Evolutionary conservation across 2,329 filamentous ascomycete species (phyloP).

Genomic region (Pseudocercospora vitis): DNA sequence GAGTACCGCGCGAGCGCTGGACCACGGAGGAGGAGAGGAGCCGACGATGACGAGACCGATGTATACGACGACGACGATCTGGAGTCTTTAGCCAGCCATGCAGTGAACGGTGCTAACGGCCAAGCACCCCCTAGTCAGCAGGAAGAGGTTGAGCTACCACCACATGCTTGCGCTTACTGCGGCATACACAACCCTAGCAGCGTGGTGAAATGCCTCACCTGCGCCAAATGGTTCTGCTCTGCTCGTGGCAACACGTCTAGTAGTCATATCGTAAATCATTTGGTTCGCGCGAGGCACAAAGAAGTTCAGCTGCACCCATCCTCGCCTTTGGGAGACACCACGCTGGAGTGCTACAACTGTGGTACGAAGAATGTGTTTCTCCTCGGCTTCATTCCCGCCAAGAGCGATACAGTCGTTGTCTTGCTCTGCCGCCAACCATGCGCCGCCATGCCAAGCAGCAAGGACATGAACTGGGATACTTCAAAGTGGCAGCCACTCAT

Average conservation of each 20-base stretch:
- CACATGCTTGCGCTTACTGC: slow-evolving; percentile 96
- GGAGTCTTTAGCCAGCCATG: slow-evolving; percentile 75
- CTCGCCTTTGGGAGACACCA: slow-evolving; percentile 90
- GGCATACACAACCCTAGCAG: slow-evolving; percentile 94
- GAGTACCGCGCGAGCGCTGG: slow-evolving; percentile 56
- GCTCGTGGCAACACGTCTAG: slow-evolving; percentile 94
- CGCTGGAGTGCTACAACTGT: slow-evolving; percentile 98
- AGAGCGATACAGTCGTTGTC: slow-evolving; percentile 97
- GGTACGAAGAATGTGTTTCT: slow-evolving; percentile 99
- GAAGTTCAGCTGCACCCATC: slow-evolving; percentile 95
- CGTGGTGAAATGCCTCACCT: slow-evolving; percentile 93
- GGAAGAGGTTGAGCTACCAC: slow-evolving; percentile 79
- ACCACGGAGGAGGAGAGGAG: slow-evolving; percentile 67
- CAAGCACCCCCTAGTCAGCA: slow-evolving; percentile 62
- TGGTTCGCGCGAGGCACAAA: slow-evolving; percentile 95
- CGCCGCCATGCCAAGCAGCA: slow-evolving; percentile 88
- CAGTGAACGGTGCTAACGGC: slow-evolving; percentile 72
- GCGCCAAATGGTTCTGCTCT: slow-evolving; percentile 99
- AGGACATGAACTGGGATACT: slow-evolving; percentile 99
- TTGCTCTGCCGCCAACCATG: slow-evolving; percentile 95
- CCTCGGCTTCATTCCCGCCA: slow-evolving; percentile 95
- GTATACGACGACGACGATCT: slow-evolving; percentile 69
- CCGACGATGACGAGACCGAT: slow-evolving; percentile 88
- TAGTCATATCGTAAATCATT: slow-evolving; percentile 96
- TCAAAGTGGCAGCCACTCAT: slow-evolving; percentile 97